These are phyloP conservation scores for Xylaria longipes DNA, from an alignment of 495 filamentous ascomycete genomes.

Conservation along the genomic window DNA sequence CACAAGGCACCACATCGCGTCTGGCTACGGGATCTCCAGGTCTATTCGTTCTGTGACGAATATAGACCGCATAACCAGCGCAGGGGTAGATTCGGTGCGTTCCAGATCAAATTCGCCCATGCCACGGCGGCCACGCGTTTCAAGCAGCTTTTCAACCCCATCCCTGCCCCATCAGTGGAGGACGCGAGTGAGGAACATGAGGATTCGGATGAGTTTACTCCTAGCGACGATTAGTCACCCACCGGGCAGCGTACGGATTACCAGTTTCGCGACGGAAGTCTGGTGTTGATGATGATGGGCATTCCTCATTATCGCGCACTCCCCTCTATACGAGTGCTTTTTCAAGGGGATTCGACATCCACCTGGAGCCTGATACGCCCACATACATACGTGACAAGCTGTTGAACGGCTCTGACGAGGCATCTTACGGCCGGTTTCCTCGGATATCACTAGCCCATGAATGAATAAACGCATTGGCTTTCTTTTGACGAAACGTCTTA, in stretches of 20 bases:
- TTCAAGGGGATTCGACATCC: too few species aligned
- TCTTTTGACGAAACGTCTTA: neutral
- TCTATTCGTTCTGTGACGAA: conserved; percentile 66
- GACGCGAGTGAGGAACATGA: conserved; percentile 22
- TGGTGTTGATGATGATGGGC: neutral
- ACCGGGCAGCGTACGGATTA: neutral
- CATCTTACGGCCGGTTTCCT: neutral
- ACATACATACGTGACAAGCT: neutral
- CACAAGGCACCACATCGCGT: conserved; percentile 58
- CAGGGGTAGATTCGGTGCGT: conserved; percentile 48
- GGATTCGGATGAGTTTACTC: neutral
- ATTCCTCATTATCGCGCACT: neutral
- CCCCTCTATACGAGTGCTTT: neutral
- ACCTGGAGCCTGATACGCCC: neutral
- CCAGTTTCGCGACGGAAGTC: neutral
- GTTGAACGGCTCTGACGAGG: neutral
- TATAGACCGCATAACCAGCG: conserved; percentile 60
- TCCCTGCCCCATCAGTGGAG: conserved; percentile 10
- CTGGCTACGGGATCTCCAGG: conserved; percentile 65
- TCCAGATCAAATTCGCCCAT: conserved; percentile 53
- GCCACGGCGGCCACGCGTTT: conserved; percentile 14
- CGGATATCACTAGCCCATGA: neutral
- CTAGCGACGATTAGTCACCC: neutral
- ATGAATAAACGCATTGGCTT: neutral
- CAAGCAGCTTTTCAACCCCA: conserved; percentile 23